A percentile compares a stretch with the other conserved stretches of the same genome.
These are phyloP conservation scores for Alloteropsis angusta DNA, from an alignment of 202 grass and related monocot species.

Conservation along the genomic window DNA sequence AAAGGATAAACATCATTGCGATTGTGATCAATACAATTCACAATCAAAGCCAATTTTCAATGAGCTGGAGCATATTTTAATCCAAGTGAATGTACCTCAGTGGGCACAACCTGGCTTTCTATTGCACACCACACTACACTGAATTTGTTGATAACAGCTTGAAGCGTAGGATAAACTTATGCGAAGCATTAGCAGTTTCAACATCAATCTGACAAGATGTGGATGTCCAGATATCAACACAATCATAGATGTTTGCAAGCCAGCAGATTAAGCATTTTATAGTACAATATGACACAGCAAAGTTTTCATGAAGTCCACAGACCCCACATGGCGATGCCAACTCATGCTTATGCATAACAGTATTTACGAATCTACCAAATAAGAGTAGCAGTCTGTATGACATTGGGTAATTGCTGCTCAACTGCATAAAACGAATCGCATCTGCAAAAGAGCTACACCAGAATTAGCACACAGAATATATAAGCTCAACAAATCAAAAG, in stretches of 20 bases:
- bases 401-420: background rate
- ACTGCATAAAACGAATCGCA: background rate
- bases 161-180: background rate
- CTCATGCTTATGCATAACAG: background rate
- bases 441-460: background rate
- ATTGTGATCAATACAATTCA: background rate
- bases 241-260: background rate
- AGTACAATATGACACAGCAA: slow-evolving; percentile 28
- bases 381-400: background rate
- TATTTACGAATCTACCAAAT: slow-evolving; percentile 35
- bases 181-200: background rate
- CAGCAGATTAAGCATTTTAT: background rate
- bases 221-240: background rate
- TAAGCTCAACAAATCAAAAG: background rate
- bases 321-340: background rate
- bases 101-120: background rate
- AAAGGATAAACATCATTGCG: background rate
- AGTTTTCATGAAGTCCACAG: slow-evolving; percentile 7
- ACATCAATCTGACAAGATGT: background rate
- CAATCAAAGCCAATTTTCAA: background rate
- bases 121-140: background rate
- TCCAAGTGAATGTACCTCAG: background rate
- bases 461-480: background rate
- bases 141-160: background rate
- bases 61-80: background rate